A percentile compares a stretch with the other conserved stretches of the same genome.
These are phyloP conservation scores for Candida chilensis DNA, from an alignment of 805 yeast species.

Conservation along the genomic window DNA sequence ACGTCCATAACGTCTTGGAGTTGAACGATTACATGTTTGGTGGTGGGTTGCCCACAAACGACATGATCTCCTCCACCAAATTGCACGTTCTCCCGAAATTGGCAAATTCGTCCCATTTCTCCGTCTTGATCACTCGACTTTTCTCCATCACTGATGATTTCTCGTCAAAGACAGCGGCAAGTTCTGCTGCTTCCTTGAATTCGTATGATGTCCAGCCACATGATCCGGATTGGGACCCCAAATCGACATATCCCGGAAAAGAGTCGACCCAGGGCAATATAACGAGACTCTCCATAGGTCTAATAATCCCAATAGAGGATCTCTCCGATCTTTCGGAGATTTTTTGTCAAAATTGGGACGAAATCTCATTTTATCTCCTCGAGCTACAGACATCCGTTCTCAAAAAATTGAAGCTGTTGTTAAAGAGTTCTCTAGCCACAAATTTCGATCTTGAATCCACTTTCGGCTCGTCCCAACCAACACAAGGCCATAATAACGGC, in stretches of 20 bases:
- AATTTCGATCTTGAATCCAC: no score
- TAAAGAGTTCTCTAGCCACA: no score
- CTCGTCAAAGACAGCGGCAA: background rate
- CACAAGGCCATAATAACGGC: slow-evolving; percentile 1
- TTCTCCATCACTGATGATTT: slow-evolving; percentile 22
- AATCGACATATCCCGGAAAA: slow-evolving; percentile 20
- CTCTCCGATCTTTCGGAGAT: slow-evolving; percentile 16
- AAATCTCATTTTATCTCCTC: slow-evolving; percentile 20
- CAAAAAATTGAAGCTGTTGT: no score
- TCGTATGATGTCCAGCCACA: background rate
- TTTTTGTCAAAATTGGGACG: slow-evolving; percentile 27
- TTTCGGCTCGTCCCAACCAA: slow-evolving; percentile 9
- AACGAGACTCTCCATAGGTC: slow-evolving; percentile 25
- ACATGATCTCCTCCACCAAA: slow-evolving; percentile 21
- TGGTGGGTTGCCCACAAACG: slow-evolving; percentile 33
- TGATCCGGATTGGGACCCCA: slow-evolving; percentile 20
- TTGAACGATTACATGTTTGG: slow-evolving; percentile 37
- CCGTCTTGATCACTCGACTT: slow-evolving; percentile 23
- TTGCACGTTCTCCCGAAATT: slow-evolving; percentile 25
- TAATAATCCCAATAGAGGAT: slow-evolving; percentile 22
- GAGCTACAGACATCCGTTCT: slow-evolving; percentile 21
- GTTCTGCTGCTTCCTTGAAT: background rate
- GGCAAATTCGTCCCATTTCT: slow-evolving; percentile 13
- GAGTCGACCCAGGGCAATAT: slow-evolving; percentile 9
- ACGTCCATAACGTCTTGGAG: slow-evolving; percentile 19